Evolutionary conservation across 768 basidiomycete species (phyloP).

Genomic region (Hericium coralloides): DNA sequence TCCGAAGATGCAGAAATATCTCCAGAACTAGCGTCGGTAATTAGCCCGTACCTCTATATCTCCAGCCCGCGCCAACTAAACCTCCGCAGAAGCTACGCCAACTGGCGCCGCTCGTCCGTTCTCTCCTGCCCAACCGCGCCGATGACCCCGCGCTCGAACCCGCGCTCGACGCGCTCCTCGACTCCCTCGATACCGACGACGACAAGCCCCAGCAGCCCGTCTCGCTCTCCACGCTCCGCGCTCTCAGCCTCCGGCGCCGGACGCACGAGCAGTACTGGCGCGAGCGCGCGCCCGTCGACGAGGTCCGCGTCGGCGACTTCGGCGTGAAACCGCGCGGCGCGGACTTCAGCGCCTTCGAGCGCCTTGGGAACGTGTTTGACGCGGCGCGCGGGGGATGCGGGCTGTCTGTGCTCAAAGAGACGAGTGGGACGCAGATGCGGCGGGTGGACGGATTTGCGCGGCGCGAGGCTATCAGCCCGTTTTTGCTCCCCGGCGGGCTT

Average conservation of each 20-base stretch:
- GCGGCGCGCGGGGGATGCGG: background rate
- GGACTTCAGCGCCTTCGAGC: constrained; percentile 8
- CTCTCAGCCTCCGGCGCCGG: constrained; percentile 1
- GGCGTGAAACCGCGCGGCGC: constrained; percentile 5
- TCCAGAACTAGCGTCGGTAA: background rate
- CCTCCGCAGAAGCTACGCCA: constrained; percentile 8
- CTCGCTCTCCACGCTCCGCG: constrained; percentile 9
- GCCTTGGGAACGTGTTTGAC: constrained; percentile 8
- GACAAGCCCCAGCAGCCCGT: constrained; percentile 6
- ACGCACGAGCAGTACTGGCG: constrained; percentile 11
- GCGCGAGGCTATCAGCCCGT: constrained; percentile 4
- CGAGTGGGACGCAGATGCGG: constrained; percentile 6
- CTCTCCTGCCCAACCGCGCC: constrained; percentile 6
- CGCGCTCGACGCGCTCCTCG: constrained; percentile 11
- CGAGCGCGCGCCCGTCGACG: constrained; percentile 2
- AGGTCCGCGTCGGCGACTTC: constrained; percentile 6
- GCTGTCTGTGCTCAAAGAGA: constrained; percentile 4
- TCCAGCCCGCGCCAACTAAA: background rate
- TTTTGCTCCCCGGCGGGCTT: constrained; percentile 1
- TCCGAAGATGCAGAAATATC: background rate
- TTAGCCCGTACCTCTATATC: background rate
- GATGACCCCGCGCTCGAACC: constrained; percentile 4
- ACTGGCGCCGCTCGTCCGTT: constrained; percentile 9
- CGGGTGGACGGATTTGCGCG: constrained; percentile 2
- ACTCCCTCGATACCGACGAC: background rate